A percentile compares a stretch with the other conserved stretches of the same genome.
These are phyloP conservation scores for Suillus bovinus DNA, from an alignment of 768 basidiomycete genomes.

Conservation along the genomic window DNA sequence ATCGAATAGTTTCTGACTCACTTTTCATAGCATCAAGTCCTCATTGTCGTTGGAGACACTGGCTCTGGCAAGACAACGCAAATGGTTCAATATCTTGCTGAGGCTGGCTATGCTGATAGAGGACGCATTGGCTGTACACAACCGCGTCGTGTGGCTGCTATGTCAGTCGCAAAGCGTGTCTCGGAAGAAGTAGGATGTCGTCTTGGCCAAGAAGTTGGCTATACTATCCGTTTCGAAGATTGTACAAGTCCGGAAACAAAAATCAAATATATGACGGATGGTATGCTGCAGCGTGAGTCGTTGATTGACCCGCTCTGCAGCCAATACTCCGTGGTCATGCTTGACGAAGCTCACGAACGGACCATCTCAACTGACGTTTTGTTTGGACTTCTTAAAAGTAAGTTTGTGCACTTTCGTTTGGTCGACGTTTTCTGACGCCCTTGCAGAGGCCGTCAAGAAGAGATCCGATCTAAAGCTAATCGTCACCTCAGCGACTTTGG, in stretches of 20 bases:
- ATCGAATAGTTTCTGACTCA: conserved; percentile 18
- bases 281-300: conserved; percentile 97
- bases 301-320: conserved; percentile 94
- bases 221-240: conserved; percentile 99
- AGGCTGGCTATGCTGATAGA: conserved; percentile 87
- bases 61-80: conserved; percentile 99
- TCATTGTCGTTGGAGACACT: conserved; percentile 98
- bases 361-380: conserved; percentile 98
- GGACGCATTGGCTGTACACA: conserved; percentile 97
- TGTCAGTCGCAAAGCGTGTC: conserved; percentile 99
- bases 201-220: conserved; percentile 96
- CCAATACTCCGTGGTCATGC: conserved; percentile 93
- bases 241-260: conserved; percentile 97
- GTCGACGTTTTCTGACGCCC: conserved; percentile 17
- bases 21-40: conserved; percentile 66
- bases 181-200: conserved; percentile 98
- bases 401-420: conserved; percentile 14
- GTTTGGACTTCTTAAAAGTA: conserved; percentile 85
- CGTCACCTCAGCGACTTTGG: conserved; percentile 97
- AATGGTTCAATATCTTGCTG: conserved; percentile 98
- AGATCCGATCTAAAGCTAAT: conserved; percentile 96
- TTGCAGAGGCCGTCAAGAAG: conserved; percentile 87
- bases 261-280: conserved; percentile 99
- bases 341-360: conserved; percentile 98
- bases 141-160: conserved; percentile 98